Evolutionary conservation across 73 alveolate species (phyloP).

Genomic region (Paramecium sonneborni): DNA sequence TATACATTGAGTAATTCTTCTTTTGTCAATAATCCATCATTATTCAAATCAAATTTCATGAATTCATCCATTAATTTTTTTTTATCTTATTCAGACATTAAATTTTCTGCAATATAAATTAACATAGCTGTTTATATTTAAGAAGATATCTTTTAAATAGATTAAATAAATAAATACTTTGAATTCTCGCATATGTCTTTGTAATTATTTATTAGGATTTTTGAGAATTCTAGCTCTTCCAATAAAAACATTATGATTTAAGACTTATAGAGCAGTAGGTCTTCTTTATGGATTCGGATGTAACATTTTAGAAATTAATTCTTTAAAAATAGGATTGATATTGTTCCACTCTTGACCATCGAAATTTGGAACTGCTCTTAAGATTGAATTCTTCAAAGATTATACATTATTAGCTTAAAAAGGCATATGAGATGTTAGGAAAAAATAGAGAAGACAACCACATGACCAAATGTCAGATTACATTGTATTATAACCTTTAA

Average conservation of each 20-base stretch:
- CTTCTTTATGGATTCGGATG: background rate
- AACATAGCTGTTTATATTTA: background rate
- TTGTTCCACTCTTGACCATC: background rate
- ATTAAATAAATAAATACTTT: background rate
- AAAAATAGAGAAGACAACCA: constrained; percentile 50
- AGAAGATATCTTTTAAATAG: background rate
- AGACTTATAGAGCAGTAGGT: background rate
- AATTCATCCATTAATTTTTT: constrained; percentile 26
- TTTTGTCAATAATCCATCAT: constrained; percentile 16
- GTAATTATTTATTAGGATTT: background rate
- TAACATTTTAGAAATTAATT: background rate
- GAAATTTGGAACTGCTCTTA: background rate
- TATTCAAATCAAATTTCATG: constrained; percentile 18
- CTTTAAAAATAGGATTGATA: background rate
- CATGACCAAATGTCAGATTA: constrained; percentile 54
- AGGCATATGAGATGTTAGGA: constrained; percentile 37
- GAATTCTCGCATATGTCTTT: background rate
- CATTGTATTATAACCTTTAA: background rate
- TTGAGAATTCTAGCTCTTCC: background rate
- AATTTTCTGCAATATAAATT: constrained; percentile 11
- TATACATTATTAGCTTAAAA: background rate
- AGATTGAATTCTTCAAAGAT: background rate
- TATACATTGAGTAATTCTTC: background rate
- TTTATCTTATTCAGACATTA: constrained; percentile 33
- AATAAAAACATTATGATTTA: background rate